Evolutionary conservation across 73 alveolate species (phyloP).

Genomic region (Tetrahymena borealis): DNA sequence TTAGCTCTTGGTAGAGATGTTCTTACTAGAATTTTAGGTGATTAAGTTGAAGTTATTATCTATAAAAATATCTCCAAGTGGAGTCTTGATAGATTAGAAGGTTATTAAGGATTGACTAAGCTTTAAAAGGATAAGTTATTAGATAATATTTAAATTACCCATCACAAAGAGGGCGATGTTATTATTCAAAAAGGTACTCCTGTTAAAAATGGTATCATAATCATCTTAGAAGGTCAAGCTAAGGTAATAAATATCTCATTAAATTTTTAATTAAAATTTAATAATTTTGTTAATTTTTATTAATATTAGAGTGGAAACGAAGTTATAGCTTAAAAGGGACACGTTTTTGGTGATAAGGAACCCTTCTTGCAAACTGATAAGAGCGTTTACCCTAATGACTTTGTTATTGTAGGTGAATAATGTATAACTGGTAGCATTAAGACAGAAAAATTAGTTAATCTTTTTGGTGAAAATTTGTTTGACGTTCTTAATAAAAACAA

Average conservation of each 20-base stretch:
- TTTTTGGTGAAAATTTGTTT: conserved; percentile 21
- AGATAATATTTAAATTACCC: conserved; percentile 23
- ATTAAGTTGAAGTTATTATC: conserved; percentile 31
- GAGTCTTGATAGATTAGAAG: conserved; percentile 30
- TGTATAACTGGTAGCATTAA: conserved; percentile 49
- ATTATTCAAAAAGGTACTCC: conserved; percentile 31
- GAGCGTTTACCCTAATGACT: conserved; percentile 10
- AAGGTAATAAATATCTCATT: conserved; percentile 9
- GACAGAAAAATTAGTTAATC: conserved; percentile 44
- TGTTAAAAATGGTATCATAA: conserved; percentile 8
- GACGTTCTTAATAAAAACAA: conserved; percentile 31
- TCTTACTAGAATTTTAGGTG: conserved; percentile 39
- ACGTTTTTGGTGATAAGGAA: neutral
- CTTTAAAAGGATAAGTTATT: conserved; percentile 29
- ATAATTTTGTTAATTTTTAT: neutral
- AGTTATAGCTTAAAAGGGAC: neutral
- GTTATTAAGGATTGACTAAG: neutral
- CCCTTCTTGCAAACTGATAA: neutral
- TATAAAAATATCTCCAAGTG: conserved; percentile 45
- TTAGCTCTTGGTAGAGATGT: conserved; percentile 44
- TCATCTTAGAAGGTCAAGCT: conserved; percentile 31
- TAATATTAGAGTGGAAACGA: conserved; percentile 11
- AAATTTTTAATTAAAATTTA: neutral
- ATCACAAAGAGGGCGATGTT: conserved; percentile 35
- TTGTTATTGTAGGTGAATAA: conserved; percentile 42